Conservation (phyloP, 73 alveolate genomes). For the Effrenium voratum region DNA sequence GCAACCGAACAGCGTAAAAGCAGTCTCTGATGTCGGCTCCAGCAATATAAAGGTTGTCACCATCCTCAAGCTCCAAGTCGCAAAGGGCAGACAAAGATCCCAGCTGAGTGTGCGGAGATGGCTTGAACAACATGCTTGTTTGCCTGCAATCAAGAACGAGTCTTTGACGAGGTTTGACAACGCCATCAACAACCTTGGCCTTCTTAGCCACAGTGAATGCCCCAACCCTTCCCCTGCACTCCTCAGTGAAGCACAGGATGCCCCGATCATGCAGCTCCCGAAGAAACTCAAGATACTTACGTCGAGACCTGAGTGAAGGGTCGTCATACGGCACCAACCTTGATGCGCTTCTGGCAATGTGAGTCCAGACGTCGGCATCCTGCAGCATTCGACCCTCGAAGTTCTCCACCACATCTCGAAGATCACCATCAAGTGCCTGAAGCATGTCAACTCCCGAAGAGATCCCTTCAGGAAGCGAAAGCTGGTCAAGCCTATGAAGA, state of each 20-base stretch:
- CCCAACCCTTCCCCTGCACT: constrained; percentile 40
- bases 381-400: background rate
- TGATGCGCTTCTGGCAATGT: background rate
- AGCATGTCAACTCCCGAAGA: background rate
- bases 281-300: background rate
- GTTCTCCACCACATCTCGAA: background rate
- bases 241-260: background rate
- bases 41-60: background rate
- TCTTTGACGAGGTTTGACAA: background rate
- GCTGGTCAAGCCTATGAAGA: background rate
- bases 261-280: background rate
- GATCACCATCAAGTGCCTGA: background rate
- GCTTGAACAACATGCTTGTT: background rate
- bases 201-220: constrained; percentile 33
- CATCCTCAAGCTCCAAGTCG: background rate
- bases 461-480: background rate
- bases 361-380: background rate
- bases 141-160: constrained; percentile 44
- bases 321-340: background rate
- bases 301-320: background rate
- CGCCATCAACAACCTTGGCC: constrained; percentile 22
- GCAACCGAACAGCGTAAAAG: background rate
- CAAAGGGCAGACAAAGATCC: background rate
- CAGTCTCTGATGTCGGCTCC: constrained; percentile 44
- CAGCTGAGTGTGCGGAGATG: constrained; percentile 22